Evolutionary conservation across 495 filamentous ascomycete genomes (phyloP).

Genomic region (Recurvomyces mirabilis): DNA sequence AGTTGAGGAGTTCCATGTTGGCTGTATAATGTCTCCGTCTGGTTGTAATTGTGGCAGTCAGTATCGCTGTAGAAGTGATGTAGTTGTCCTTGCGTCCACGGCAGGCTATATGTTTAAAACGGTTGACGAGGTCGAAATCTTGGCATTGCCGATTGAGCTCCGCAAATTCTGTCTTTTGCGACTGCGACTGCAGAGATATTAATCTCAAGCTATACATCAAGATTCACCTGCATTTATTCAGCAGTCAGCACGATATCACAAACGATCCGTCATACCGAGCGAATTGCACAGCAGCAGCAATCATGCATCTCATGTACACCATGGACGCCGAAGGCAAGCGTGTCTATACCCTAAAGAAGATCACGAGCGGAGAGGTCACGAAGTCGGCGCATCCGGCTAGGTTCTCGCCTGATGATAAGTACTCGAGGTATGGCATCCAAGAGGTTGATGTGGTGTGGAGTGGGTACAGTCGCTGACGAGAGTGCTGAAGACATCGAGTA

Average conservation of each 20-base stretch:
- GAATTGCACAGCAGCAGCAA: too few species aligned
- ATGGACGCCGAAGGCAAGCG: slow-evolving; percentile 67
- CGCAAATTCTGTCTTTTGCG: slow-evolving; percentile 12
- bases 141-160: slow-evolving; percentile 13
- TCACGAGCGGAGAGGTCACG: slow-evolving; percentile 66
- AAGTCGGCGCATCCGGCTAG: slow-evolving; percentile 93
- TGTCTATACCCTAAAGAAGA: slow-evolving; percentile 80
- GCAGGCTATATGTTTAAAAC: too few species aligned
- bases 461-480: neutral
- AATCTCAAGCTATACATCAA: too few species aligned
- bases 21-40: too few species aligned
- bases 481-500: slow-evolving; percentile 60
- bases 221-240: too few species aligned
- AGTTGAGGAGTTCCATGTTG: slow-evolving; percentile 14
- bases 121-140: too few species aligned
- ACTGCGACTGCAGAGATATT: neutral
- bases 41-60: too few species aligned
- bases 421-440: slow-evolving; percentile 53
- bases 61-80: too few species aligned
- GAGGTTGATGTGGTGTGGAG: slow-evolving; percentile 14
- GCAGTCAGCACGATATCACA: too few species aligned
- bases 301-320: slow-evolving; percentile 90
- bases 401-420: slow-evolving; percentile 97
- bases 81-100: too few species aligned
- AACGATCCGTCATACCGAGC: too few species aligned